Evolutionary conservation across 441 rosid genomes (phyloP).

Genomic region (Gossypium aridum): DNA sequence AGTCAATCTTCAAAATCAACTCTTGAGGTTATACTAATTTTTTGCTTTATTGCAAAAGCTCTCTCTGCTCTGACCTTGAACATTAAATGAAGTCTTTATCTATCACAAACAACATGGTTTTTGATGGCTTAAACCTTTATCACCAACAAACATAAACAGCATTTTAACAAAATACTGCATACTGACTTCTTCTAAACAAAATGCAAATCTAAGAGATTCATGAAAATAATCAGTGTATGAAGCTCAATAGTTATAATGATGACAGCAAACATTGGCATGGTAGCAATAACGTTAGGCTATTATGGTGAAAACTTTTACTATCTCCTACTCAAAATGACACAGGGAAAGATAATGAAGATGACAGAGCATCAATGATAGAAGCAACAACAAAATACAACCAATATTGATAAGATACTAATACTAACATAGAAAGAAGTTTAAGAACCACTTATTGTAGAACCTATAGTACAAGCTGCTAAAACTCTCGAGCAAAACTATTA

Average conservation of each 20-base stretch:
- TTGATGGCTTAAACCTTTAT: not conserved
- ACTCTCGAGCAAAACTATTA: not conserved
- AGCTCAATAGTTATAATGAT: not conserved
- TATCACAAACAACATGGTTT: not conserved
- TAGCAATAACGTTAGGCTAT: not conserved
- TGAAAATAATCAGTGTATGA: not conserved
- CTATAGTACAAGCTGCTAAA: not conserved
- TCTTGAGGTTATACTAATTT: not conserved
- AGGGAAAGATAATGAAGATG: not conserved
- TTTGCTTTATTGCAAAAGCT: not conserved
- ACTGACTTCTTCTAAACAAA: not conserved
- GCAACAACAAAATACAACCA: not conserved
- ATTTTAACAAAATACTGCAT: not conserved
- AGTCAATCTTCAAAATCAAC: not conserved
- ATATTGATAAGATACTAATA: not conserved
- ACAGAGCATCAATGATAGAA: not conserved
- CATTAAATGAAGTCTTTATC: not conserved
- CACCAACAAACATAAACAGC: not conserved
- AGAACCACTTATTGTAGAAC: not conserved
- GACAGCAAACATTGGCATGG: not conserved
- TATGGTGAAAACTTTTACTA: not conserved
- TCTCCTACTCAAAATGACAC: not conserved
- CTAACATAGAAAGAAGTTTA: slow-evolving; percentile 1
- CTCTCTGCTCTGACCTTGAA: not conserved
- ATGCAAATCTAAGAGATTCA: not conserved